Conservation (phyloP, 768 basidiomycete species). For the Fomitopsis serialis region DNA sequence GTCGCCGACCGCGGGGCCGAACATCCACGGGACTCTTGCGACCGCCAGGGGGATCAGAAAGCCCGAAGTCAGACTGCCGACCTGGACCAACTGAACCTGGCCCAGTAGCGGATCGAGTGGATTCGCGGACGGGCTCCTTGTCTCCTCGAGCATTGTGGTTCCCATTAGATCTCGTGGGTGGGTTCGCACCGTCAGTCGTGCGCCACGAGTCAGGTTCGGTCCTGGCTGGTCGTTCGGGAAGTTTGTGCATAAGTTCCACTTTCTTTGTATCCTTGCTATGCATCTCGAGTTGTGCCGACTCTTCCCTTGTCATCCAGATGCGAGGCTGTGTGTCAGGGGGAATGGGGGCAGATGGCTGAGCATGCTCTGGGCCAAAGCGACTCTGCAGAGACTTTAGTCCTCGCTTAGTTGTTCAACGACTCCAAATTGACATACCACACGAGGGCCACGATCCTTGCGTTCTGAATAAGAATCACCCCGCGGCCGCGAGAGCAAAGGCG, state of each 20-base stretch:
- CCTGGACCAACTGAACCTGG: background rate
- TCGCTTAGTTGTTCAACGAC: too few species aligned
- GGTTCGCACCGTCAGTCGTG: too few species aligned
- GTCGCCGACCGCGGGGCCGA: background rate
- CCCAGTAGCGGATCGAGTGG: too few species aligned
- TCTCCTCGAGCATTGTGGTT: too few species aligned
- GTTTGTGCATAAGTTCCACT: background rate
- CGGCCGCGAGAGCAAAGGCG: background rate
- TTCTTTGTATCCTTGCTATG: background rate
- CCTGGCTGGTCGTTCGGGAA: background rate
- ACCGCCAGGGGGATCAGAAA: background rate
- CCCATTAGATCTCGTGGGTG: too few species aligned
- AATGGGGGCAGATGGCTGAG: background rate
- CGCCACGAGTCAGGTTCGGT: too few species aligned
- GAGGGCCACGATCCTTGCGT: background rate
- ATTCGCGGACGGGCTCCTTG: too few species aligned
- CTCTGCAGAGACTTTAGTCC: too few species aligned
- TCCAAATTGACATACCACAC: constrained; percentile 5
- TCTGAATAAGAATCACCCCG: background rate
- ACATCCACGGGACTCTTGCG: background rate
- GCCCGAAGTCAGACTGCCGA: background rate
- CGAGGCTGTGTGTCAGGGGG: constrained; percentile 6
- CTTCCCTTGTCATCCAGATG: constrained; percentile 20
- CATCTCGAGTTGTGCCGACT: constrained; percentile 6
- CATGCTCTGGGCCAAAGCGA: constrained; percentile 9